Evolutionary conservation across 306 rosid species (phyloP), one percentile per base, ranked within the genome.

Genomic region (Neltuma alba): DNA sequence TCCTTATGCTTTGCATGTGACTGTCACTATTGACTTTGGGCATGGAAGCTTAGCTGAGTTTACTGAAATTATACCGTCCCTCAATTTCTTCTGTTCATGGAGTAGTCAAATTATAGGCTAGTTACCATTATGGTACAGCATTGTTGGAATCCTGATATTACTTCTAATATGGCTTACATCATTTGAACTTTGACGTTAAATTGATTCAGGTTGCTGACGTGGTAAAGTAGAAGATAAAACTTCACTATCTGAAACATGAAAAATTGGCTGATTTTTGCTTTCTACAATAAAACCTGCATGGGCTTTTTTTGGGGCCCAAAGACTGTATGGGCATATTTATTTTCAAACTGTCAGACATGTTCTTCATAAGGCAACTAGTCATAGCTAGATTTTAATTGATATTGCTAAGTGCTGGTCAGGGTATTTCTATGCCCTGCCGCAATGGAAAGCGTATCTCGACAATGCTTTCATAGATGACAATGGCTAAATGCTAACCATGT

Each of bases 131-230:
- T 2, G 28, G 48, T 40, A 4, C 27, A 57, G 1, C 45, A 37
- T 55, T 77, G 42, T 50, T 50, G 52, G 54, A 68, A 68, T n/a
- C 23, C 9, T 34, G 80, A 36, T 66, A 54, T 18, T 74, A 21
- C 67, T 37, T 25, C 52, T 38, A 15, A 27, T 57, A 15, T 25
- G 27, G 44, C 34, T 34, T 55, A 27, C 34, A 37, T 33, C 60
- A 30, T 47, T 47, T 47, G 28, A 71, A n/a, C 28, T 40, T n/a
- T 2, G 0, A 2, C 21, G 20, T 18, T 23, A 48, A 16, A 64
- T 57, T 14, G 40, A 28, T 60, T 27, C n/a, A 28, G 15, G 36
- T 30, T 60, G 66, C 37, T 13, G 66, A 60, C 12, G 37, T 30
- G 5, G 37, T 60, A 14, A 14, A 60, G 66, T 30, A 10, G 45